Conservation (phyloP, 371 early-diverging fungal genomes). For the Massospora cicadina region DNA sequence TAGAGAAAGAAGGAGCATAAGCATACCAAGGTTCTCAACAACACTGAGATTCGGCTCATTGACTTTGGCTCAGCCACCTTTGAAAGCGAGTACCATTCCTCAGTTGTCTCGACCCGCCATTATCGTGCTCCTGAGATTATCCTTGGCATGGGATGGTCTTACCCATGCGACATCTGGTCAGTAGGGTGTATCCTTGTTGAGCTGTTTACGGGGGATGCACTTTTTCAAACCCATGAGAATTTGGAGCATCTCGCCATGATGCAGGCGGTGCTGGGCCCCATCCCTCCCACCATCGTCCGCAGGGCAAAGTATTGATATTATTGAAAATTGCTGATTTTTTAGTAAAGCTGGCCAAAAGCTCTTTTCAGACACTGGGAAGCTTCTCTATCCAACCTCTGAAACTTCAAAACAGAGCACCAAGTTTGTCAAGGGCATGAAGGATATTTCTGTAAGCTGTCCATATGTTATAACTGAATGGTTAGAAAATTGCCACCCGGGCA, state of each 20-base stretch:
- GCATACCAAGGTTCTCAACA: constrained; percentile 34
- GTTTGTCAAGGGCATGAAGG: constrained; percentile 6
- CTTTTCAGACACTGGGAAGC: background rate
- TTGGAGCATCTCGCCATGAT: constrained; percentile 56
- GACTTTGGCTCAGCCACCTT: constrained; percentile 94
- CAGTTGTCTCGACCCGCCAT: constrained; percentile 80
- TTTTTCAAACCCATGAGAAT: constrained; percentile 87
- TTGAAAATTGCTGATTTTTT: background rate
- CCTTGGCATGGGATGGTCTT: constrained; percentile 82
- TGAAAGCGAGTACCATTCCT: constrained; percentile 77
- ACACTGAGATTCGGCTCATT: constrained; percentile 71
- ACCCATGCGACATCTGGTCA: constrained; percentile 94
- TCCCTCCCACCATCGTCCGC: constrained; percentile 23
- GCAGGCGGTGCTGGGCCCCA: constrained; percentile 36
- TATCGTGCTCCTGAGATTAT: constrained; percentile 96
- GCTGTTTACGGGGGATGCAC: constrained; percentile 81
- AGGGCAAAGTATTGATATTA: constrained; percentile 24
- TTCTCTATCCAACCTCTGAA: background rate
- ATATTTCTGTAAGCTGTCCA: background rate
- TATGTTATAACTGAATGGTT: background rate
- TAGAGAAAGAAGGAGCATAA: constrained; percentile 11
- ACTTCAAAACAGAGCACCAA: background rate
- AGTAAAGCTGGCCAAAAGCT: background rate
- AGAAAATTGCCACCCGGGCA: background rate
- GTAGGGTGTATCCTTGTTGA: constrained; percentile 91